A percentile compares a stretch with the other conserved stretches of the same genome.
phyloP scores from a whole-genome alignment of 2,329 filamentous ascomycete species.

The Bisporella sp. region DNA sequence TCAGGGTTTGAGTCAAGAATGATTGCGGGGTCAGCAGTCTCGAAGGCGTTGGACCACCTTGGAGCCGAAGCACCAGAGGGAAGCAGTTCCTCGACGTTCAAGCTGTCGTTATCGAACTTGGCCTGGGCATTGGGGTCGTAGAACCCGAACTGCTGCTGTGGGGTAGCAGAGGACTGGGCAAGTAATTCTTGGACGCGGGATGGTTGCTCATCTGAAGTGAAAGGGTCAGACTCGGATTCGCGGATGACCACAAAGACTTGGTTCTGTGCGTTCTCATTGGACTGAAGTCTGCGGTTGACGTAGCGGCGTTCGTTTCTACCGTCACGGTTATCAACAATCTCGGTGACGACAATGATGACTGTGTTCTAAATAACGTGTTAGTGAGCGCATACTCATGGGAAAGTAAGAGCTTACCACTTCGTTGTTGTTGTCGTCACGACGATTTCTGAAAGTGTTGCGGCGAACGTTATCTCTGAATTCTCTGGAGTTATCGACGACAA shows the following conservation, averaged over 20 bases:
- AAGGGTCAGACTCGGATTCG: conserved; percentile 9
- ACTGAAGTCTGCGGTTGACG: conserved; percentile 20
- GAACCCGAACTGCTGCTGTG: neutral
- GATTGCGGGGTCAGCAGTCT: conserved; percentile 14
- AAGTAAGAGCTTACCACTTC: conserved; percentile 16
- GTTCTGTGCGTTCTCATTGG: conserved; percentile 11
- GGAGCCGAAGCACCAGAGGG: conserved; percentile 12
- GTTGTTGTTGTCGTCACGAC: conserved; percentile 10
- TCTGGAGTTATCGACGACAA: conserved; percentile 8
- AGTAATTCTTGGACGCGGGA: neutral
- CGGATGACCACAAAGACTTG: conserved; percentile 16
- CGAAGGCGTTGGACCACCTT: conserved; percentile 10
- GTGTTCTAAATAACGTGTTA: conserved; percentile 21
- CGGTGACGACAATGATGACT: conserved; percentile 21
- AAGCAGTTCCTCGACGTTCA: conserved; percentile 11
- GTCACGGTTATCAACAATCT: conserved; percentile 19
- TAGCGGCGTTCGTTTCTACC: conserved; percentile 17
- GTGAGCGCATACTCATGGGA: neutral
- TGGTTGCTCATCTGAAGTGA: conserved; percentile 1
- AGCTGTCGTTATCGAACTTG: neutral
- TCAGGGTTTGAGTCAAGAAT: conserved; percentile 19
- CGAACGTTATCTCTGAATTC: conserved; percentile 22
- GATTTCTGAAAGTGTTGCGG: conserved; percentile 21
- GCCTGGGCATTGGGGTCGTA: conserved; percentile 8
- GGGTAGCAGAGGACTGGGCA: neutral